phyloP scores from a whole-genome alignment of 345 rosid genomes.

The Citrus mangshanensis region DNA sequence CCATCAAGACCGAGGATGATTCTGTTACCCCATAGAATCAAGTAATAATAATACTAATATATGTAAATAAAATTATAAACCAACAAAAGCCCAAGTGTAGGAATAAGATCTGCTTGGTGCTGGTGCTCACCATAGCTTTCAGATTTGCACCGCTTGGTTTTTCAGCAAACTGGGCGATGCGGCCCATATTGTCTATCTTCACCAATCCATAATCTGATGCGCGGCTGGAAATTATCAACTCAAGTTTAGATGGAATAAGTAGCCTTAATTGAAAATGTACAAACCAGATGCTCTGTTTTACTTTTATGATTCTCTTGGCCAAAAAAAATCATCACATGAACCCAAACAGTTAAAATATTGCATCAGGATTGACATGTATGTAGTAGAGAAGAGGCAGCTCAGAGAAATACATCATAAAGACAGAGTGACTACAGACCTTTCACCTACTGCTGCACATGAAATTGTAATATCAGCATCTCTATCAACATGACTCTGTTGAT shows the following conservation, averaged over 20 bases:
- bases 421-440: conserved; percentile 46
- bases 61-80: neutral
- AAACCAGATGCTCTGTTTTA: neutral
- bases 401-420: neutral
- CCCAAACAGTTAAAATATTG: neutral
- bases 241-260: conserved; percentile 11
- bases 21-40: neutral
- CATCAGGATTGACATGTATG: neutral
- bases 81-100: neutral
- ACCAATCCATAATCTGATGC: conserved; percentile 92
- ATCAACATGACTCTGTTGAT: conserved; percentile 69
- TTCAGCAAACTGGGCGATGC: conserved; percentile 67
- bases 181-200: conserved; percentile 68
- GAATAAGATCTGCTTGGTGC: neutral
- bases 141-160: conserved; percentile 80
- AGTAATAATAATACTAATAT: neutral
- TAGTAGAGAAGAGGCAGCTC: neutral
- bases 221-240: conserved; percentile 50
- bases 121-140: conserved; percentile 67
- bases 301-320: neutral
- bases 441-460: conserved; percentile 66
- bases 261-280: neutral
- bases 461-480: conserved; percentile 80
- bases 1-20: neutral
- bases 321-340: neutral